Conservation (phyloP, 768 basidiomycete genomes). For the Xanthoconium purpureum region DNA sequence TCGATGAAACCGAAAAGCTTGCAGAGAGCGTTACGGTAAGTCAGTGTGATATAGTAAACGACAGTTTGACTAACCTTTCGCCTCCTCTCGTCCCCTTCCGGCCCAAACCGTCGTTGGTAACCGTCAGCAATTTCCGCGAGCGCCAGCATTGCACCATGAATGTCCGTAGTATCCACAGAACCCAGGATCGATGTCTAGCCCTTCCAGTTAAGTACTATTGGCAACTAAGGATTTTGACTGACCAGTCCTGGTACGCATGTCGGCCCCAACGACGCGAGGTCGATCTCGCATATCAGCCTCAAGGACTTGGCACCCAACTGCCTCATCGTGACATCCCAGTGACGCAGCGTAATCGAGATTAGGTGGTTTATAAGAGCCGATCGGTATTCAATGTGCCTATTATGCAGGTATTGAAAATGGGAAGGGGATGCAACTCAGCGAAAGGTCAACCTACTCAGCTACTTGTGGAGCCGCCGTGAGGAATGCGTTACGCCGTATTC, state of each 20-base stretch:
- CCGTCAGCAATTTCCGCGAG: constrained; percentile 72
- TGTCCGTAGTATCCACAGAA: constrained; percentile 62
- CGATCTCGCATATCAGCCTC: constrained; percentile 59
- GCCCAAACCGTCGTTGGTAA: constrained; percentile 36
- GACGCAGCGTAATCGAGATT: constrained; percentile 68
- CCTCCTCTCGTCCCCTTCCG: constrained; percentile 34
- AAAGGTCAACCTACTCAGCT: constrained; percentile 62
- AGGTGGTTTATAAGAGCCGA: constrained; percentile 67
- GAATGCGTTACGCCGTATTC: constrained; percentile 80
- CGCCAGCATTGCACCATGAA: constrained; percentile 80
- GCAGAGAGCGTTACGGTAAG: background rate
- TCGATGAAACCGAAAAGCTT: constrained; percentile 68
- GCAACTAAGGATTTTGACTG: constrained; percentile 25
- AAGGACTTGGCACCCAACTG: constrained; percentile 75
- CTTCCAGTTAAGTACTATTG: constrained; percentile 10
- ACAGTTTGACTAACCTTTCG: constrained; percentile 41
- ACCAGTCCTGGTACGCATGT: constrained; percentile 52
- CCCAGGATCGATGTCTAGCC: constrained; percentile 53
- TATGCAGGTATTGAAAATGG: constrained; percentile 8
- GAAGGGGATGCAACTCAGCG: background rate
- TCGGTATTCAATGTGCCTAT: constrained; percentile 78
- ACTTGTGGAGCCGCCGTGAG: constrained; percentile 82
- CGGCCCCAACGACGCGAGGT: constrained; percentile 53
- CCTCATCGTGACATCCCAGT: constrained; percentile 87
- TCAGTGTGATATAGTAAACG: background rate